Conservation (phyloP, 805 yeast genomes). For the Kazachstania viticola region DNA sequence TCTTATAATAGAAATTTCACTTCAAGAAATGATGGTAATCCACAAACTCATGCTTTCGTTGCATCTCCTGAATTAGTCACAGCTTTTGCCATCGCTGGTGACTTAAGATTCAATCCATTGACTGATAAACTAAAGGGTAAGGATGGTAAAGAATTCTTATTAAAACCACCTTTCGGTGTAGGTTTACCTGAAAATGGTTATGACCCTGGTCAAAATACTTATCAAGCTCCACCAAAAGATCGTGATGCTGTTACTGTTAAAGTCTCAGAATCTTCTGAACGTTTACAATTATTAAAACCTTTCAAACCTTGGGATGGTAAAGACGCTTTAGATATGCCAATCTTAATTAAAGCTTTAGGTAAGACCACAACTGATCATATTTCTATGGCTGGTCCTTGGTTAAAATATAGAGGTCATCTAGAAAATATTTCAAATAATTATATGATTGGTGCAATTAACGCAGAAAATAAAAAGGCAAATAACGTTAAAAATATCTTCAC, state of each 20-base stretch:
- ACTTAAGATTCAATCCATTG: conserved; percentile 90
- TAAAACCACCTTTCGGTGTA: conserved; percentile 78
- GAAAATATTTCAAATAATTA: conserved; percentile 97
- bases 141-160: conserved; percentile 83
- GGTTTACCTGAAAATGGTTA: conserved; percentile 87
- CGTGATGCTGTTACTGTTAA: conserved; percentile 62
- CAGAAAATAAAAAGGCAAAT: conserved; percentile 93
- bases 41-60: conserved; percentile 91
- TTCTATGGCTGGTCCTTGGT: conserved; percentile 99
- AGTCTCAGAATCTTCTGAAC: conserved; percentile 84
- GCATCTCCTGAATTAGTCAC: conserved; percentile 96
- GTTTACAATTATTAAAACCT: conserved; percentile 90
- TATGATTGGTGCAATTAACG: conserved; percentile 98
- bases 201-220: conserved; percentile 87
- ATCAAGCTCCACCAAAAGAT: conserved; percentile 93
- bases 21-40: conserved; percentile 96
- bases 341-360: conserved; percentile 90
- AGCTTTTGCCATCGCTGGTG: conserved; percentile 93
- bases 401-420: conserved; percentile 99
- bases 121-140: conserved; percentile 81
- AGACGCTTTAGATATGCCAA: conserved; percentile 82
- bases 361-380: conserved; percentile 99
- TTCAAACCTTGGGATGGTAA: conserved; percentile 95
- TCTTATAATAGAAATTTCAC: conserved; percentile 98
- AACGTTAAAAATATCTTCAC: conserved; percentile 79